phyloP scores from a whole-genome alignment of 139 green algal species.

The Coelastrella sp. region DNA sequence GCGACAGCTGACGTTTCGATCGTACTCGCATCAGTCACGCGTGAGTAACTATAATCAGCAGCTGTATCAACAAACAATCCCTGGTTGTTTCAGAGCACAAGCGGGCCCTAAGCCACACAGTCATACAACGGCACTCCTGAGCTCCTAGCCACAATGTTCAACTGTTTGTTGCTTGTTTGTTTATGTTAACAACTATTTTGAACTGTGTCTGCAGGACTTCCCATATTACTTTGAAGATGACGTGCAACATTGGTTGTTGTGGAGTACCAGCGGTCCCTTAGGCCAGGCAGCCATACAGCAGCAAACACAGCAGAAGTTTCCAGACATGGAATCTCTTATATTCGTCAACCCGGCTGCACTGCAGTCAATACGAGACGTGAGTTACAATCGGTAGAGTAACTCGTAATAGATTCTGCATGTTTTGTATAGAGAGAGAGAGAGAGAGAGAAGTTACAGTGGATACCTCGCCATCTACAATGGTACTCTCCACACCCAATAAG shows the following conservation, averaged over 20 bases:
- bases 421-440: not conserved
- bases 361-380: conserved; percentile 48
- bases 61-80: too few species aligned
- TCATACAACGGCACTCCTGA: not conserved
- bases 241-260: conserved; percentile 62
- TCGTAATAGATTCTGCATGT: not conserved
- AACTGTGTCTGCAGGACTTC: conserved; percentile 58
- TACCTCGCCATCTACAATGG: too few species aligned
- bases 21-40: too few species aligned
- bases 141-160: too few species aligned
- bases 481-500: too few species aligned
- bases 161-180: too few species aligned
- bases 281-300: conserved; percentile 32
- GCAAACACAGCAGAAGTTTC: conserved; percentile 42
- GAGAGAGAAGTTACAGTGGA: not conserved
- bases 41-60: too few species aligned
- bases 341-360: conserved; percentile 59
- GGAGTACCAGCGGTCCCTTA: conserved; percentile 48
- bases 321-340: not conserved
- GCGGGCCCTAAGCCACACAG: too few species aligned
- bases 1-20: too few species aligned
- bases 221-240: conserved; percentile 60
- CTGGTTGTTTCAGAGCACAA: too few species aligned
- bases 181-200: not conserved
- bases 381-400: not conserved